Conservation (phyloP, 805 yeast species). For the Metschnikowia kofuensis region DNA sequence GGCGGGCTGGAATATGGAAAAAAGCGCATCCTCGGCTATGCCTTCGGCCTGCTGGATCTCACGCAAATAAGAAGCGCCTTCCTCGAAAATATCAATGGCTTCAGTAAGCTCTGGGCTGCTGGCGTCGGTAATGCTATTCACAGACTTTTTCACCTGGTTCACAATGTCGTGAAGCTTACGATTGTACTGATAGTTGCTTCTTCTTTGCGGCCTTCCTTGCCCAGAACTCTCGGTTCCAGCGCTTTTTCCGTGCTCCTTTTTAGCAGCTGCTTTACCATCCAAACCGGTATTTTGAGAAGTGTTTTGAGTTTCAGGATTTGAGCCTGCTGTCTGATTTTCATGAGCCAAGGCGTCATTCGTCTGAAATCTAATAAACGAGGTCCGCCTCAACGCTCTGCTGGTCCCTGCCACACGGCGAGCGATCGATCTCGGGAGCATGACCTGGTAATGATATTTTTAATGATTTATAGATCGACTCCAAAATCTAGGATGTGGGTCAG, state of each 20-base stretch:
- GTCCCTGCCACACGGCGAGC: slow-evolving; percentile 10
- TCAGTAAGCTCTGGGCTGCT: slow-evolving; percentile 24
- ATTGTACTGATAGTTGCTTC: slow-evolving; percentile 15
- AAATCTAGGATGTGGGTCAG: neutral
- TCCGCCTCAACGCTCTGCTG: slow-evolving; percentile 5
- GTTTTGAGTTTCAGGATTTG: neutral
- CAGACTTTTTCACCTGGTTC: slow-evolving; percentile 28
- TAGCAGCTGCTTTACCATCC: neutral
- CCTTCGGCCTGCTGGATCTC: slow-evolving; percentile 34
- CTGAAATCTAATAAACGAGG: slow-evolving; percentile 12
- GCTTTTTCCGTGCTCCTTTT: neutral
- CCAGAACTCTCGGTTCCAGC: neutral
- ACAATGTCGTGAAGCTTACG: slow-evolving; percentile 34
- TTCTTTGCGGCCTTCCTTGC: slow-evolving; percentile 1
- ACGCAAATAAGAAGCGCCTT: slow-evolving; percentile 38
- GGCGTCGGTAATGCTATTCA: slow-evolving; percentile 12
- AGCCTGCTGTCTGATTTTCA: neutral
- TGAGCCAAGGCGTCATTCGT: slow-evolving; percentile 1
- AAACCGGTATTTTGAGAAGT: neutral
- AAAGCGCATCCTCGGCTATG: slow-evolving; percentile 26
- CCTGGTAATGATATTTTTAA: neutral
- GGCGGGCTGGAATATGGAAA: slow-evolving; percentile 27
- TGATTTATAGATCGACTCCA: neutral
- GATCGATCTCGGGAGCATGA: slow-evolving; percentile 15
- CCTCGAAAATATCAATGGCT: slow-evolving; percentile 36